Percentiles rank a stretch among this genome's conserved stretches.
Conservation (phyloP, 208 protist genomes). For the Crithidia bombi region DNA sequence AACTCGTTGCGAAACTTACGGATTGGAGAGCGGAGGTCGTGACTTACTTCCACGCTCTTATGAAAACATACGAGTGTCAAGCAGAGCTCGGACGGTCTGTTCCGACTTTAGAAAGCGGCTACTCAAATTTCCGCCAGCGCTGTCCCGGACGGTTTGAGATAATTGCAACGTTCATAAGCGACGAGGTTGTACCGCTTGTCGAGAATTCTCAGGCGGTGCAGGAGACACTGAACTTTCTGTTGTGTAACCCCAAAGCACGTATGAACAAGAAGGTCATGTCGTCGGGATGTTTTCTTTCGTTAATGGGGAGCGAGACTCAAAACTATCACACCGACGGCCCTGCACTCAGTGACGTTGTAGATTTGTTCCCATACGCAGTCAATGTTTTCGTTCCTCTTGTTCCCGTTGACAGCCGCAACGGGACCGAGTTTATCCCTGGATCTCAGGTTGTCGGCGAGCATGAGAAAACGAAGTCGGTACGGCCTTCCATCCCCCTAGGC, state of each 20-base stretch:
- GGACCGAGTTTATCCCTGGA: conserved; percentile 62
- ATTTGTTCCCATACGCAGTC: conserved; percentile 68
- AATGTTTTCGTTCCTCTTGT: conserved; percentile 81
- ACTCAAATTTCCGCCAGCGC: conserved; percentile 69
- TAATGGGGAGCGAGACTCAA: conserved; percentile 55
- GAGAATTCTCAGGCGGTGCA: conserved; percentile 40
- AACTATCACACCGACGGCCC: conserved; percentile 65
- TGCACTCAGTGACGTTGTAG: conserved; percentile 44
- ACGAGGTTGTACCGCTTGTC: conserved; percentile 47
- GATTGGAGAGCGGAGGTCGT: conserved; percentile 41
- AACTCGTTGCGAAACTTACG: conserved; percentile 27
- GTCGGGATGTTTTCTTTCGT: conserved; percentile 67
- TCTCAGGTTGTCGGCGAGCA: conserved; percentile 31
- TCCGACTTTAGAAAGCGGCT: conserved; percentile 54
- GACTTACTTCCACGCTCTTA: conserved; percentile 42
- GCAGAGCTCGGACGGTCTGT: conserved; percentile 24
- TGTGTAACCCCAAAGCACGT: conserved; percentile 15
- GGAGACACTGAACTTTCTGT: conserved; percentile 36
- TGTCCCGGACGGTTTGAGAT: conserved; percentile 70
- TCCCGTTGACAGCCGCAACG: conserved; percentile 52
- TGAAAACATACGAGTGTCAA: conserved; percentile 50
- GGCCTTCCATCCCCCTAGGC: conserved; percentile 45
- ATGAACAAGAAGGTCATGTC: conserved; percentile 54
- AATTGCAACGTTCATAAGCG: conserved; percentile 51
- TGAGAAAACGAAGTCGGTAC: conserved; percentile 27